Conservation (phyloP, 164 flowering plant species). For the Liriodendron chinense region DNA sequence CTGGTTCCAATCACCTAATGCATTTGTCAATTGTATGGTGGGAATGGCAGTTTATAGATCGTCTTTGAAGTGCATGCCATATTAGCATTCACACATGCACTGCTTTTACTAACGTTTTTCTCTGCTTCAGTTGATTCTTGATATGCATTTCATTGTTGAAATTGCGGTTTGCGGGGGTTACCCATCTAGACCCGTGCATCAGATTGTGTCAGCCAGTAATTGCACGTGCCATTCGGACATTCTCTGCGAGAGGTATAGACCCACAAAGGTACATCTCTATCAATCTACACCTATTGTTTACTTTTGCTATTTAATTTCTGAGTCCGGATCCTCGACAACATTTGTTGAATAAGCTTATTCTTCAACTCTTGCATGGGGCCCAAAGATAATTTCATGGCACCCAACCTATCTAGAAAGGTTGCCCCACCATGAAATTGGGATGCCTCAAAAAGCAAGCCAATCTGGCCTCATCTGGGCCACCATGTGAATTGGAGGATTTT, state of each 20-base stretch:
- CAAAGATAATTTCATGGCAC: no score
- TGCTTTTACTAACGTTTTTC: conserved; percentile 7
- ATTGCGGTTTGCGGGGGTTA: conserved; percentile 89
- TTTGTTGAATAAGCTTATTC: neutral
- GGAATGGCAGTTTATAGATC: no score
- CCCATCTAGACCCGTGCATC: conserved; percentile 75
- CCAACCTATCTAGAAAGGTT: no score
- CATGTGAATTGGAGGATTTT: no score
- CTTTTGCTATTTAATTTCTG: neutral
- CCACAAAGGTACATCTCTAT: conserved; percentile 64
- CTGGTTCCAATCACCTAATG: neutral
- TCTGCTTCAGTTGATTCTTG: conserved; percentile 76
- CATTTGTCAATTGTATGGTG: no score
- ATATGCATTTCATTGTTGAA: conserved; percentile 94
- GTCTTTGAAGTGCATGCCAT: no score
- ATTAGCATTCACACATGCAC: no score
- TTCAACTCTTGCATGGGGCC: no score
- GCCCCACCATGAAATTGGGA: no score
- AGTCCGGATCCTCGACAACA: neutral
- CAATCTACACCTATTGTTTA: neutral
- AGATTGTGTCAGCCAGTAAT: conserved; percentile 80
- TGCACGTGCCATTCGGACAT: conserved; percentile 78
- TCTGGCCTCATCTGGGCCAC: no score
- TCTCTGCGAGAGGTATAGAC: conserved; percentile 79
- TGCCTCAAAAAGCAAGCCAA: no score